Conservation (phyloP, 306 rosid species). For the Inga laurina region DNA sequence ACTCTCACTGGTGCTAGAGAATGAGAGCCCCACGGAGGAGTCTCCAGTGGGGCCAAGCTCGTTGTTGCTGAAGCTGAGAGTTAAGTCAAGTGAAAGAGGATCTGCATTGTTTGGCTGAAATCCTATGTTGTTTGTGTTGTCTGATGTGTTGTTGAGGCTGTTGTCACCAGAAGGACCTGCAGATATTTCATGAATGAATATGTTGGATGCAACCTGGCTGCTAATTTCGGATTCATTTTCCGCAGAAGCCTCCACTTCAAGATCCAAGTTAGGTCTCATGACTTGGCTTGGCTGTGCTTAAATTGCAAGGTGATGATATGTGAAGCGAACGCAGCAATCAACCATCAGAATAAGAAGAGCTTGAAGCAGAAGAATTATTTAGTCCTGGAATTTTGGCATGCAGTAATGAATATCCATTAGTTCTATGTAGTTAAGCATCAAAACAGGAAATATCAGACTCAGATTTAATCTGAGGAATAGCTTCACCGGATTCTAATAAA, state of each 20-base stretch:
- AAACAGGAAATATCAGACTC: constrained; percentile 7
- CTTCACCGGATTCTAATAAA: neutral
- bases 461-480: neutral
- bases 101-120: neutral
- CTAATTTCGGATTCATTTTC: constrained; percentile 72
- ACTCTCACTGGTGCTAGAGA: constrained; percentile 88
- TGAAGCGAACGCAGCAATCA: constrained; percentile 30
- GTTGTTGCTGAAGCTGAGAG: constrained; percentile 59
- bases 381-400: constrained; percentile 41
- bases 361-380: constrained; percentile 13
- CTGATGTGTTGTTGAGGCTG: constrained; percentile 43
- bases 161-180: constrained; percentile 55
- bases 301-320: constrained; percentile 11
- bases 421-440: constrained; percentile 27
- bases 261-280: constrained; percentile 72
- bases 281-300: constrained; percentile 27
- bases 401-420: neutral
- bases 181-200: constrained; percentile 66
- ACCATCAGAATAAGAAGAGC: constrained; percentile 22
- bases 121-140: constrained; percentile 8
- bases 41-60: constrained; percentile 42
- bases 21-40: constrained; percentile 59
- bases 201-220: constrained; percentile 85
- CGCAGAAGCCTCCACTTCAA: constrained; percentile 69
- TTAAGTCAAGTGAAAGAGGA: constrained; percentile 62